Evolutionary conservation across 1,284 basidiomycete genomes (phyloP).

Genomic region (Testicularia cyperi): DNA sequence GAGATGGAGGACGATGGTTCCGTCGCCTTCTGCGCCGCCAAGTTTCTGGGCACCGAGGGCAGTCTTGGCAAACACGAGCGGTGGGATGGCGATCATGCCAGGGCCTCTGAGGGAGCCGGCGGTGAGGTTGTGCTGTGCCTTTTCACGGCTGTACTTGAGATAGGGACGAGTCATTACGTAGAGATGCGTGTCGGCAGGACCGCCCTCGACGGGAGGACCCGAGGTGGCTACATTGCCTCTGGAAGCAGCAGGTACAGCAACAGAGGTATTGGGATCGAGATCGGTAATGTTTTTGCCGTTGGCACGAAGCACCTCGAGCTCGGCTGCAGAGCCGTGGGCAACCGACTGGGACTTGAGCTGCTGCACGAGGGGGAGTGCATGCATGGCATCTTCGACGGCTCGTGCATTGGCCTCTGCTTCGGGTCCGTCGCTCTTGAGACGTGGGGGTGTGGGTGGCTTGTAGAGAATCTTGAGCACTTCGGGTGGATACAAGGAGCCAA

Average conservation of each 20-base stretch:
- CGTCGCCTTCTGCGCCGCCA: slow-evolving; percentile 54
- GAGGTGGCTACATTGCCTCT: slow-evolving; percentile 15
- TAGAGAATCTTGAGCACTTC: slow-evolving; percentile 68
- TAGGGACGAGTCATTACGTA: slow-evolving; percentile 69
- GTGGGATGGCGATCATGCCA: slow-evolving; percentile 50
- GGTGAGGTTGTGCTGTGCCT: slow-evolving; percentile 76
- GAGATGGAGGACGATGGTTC: slow-evolving; percentile 71
- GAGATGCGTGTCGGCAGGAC: slow-evolving; percentile 31
- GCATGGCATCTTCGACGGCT: slow-evolving; percentile 71
- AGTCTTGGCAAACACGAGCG: slow-evolving; percentile 55
- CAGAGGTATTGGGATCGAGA: slow-evolving; percentile 16
- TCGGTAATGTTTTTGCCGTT: slow-evolving; percentile 18
- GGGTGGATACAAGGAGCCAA: slow-evolving; percentile 71
- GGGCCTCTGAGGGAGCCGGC: slow-evolving; percentile 82
- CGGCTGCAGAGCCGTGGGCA: slow-evolving; percentile 19
- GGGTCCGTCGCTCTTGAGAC: slow-evolving; percentile 68
- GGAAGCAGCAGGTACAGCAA: slow-evolving; percentile 19
- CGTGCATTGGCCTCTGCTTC: slow-evolving; percentile 68
- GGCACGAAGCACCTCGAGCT: slow-evolving; percentile 22
- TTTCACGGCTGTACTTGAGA: slow-evolving; percentile 68
- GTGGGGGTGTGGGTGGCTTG: slow-evolving; percentile 72
- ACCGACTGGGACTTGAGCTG: slow-evolving; percentile 19
- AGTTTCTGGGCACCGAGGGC: slow-evolving; percentile 33
- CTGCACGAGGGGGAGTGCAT: slow-evolving; percentile 66
- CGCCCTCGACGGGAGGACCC: slow-evolving; percentile 22